Base-by-base conservation (phyloP, 805 yeast species). In the Starmerella stigmatis region DNA sequence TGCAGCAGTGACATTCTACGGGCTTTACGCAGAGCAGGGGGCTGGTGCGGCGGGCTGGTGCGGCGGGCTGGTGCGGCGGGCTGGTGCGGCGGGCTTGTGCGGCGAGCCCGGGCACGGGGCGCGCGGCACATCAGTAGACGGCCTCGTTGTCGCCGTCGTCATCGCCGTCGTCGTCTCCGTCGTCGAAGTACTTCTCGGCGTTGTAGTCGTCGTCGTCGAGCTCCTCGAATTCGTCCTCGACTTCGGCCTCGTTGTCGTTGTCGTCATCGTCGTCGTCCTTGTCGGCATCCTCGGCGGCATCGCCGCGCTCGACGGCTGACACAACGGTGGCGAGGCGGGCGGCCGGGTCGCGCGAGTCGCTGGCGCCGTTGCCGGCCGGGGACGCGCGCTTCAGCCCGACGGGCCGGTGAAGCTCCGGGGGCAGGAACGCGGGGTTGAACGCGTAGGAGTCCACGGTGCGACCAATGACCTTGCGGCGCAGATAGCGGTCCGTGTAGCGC, bases 391-490 rank as follows among this genome's bases (percentile, higher is more conserved):
- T 22, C 27, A 76, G 68, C 2, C 85, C 84, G 78, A 85, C 79
- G 7, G 79, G 82, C 16, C 71, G 64, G 53, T 80, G 78, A 45
- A 88, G 65, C 60, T 88, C 96, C 15, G 69, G 71, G 1, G 96
- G 96, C 58, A 86, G 81, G 51, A 83, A 71, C 44, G 74, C 76
- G 8, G 76, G 57, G 45, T 73, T 72, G 60, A 79, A 84, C 2
- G 94, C 94, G 64, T 82, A 86, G 43, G 81, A 86, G 49, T 78
- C 81, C 8, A 81, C 73, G 2, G 88, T 78, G 42, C 79, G 72
- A 1, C 86, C 85, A 13, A 79, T 73, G 56, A 74, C 76, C 45
- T 83, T 73, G 55, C 76, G 77, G 60, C 80, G 80, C 52, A 79
- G 67, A 63, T 83, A 88, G 60, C 70, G 71, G 62, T 88, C 96